A percentile compares a stretch with the other conserved stretches of the same genome.
Evolutionary conservation across 129 eudicot species (phyloP).

Genomic region (Artemisia tridentata): DNA sequence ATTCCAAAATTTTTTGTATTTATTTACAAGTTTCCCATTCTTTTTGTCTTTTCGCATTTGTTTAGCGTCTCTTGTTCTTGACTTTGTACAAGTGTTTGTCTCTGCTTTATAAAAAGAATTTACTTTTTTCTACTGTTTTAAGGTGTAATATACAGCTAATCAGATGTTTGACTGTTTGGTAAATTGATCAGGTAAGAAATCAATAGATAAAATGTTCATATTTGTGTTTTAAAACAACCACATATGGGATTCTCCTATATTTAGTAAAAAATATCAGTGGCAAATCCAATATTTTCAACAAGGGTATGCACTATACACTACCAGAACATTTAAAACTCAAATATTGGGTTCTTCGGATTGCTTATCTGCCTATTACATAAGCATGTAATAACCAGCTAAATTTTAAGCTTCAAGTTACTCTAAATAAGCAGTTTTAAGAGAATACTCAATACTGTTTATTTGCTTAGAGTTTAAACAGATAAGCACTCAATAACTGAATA

Average conservation of each 20-base stretch:
- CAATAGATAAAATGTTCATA: conserved; percentile 1
- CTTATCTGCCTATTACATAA: no score
- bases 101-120: neutral
- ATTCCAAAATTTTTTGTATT: conserved; percentile 24
- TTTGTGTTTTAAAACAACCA: conserved; percentile 63
- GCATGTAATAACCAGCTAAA: no score
- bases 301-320: neutral
- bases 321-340: no score
- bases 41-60: conserved; percentile 23
- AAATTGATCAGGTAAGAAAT: no score
- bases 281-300: neutral
- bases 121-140: neutral
- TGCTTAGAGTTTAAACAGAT: no score
- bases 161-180: no score
- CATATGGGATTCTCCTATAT: conserved; percentile 87
- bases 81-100: conserved; percentile 4
- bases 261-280: neutral
- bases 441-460: no score
- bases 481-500: no score
- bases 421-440: no score
- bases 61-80: conserved; percentile 11
- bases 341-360: no score
- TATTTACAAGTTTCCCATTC: conserved; percentile 20
- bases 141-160: neutral
- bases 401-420: no score